Base-by-base conservation (phyloP, 2,329 filamentous ascomycete genomes). In the Paecilomyces variotii region DNA sequence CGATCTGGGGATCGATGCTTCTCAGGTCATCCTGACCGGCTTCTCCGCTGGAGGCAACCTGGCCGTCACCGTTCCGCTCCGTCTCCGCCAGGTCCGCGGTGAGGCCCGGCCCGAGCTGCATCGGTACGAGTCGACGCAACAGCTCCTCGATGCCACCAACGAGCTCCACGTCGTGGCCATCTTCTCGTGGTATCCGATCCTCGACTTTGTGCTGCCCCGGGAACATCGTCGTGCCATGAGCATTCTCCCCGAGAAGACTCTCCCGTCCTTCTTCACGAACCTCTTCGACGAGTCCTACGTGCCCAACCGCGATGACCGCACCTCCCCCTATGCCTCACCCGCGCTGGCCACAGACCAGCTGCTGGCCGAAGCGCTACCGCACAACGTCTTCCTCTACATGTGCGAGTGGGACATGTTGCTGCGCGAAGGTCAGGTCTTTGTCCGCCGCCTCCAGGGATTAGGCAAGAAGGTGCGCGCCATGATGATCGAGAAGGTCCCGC, bases 351-450 rank as follows among this genome's bases (percentile, higher is more conserved):
- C 81, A 0, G 76, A 80, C 24, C 70, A 77, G 28, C 78, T 84
- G 65, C 76, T 87, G n/a, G 66, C 70, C 28, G 77, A 78, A 25
- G 77, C 76, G 1, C 69, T 87, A 1, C 84, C 84, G 0, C 74
- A 81, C n/a, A 80, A 86, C 59, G 80, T 87, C 53, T 83, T 85
- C 59, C 71, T 87, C 63, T 84, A 82, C 66, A 81, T 83, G 51
- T 87, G 84, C 68, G 84, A 87, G 67, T 87, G 82, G 81, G 84
- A 87, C 66, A 87, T 87, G 84, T 73, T 87, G 12, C 75, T 86
- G n/a, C 79, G 80, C 12, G 84, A 87, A 67, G 84, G 82, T 4
- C 73, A 78, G 61, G 60, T 63, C 1, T 79, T 80, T 56, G 72
- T 76, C 52, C 69, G 74, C 11, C 70, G 74, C 11, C 62, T 80